Evolutionary conservation across 306 rosid species (phyloP).

Genomic region (Cyamopsis tetragonoloba): DNA sequence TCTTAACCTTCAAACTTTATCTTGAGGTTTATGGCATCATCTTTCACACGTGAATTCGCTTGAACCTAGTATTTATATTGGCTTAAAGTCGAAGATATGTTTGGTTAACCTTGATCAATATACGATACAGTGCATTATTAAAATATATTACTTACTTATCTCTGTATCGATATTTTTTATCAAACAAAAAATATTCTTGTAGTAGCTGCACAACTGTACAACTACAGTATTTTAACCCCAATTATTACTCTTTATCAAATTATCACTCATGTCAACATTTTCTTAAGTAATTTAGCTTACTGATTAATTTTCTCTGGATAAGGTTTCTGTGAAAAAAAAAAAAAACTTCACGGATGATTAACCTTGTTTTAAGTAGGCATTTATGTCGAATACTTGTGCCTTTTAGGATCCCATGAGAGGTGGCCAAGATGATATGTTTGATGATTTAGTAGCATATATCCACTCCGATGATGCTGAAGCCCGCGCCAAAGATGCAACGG

Average conservation of each 20-base stretch:
- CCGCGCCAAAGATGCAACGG: constrained; percentile 55
- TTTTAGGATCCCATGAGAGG: constrained; percentile 98
- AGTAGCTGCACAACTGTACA: too few relatives aligned
- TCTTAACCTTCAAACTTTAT: not conserved
- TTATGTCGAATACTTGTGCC: constrained; percentile 6
- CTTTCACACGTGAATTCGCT: not conserved
- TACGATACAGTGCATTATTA: not conserved
- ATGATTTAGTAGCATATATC: constrained; percentile 62
- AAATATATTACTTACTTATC: not conserved
- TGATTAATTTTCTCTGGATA: not conserved
- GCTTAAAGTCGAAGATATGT: not conserved
- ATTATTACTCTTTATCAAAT: not conserved
- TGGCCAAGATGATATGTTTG: constrained; percentile 71
- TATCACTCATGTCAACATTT: not conserved
- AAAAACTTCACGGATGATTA: not conserved
- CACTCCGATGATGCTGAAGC: constrained; percentile 69
- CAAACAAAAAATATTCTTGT: too few relatives aligned
- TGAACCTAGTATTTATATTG: not conserved
- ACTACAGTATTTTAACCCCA: too few relatives aligned
- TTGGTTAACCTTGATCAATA: not conserved
- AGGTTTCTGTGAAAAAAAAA: not conserved
- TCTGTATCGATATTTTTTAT: too few relatives aligned
- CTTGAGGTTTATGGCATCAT: not conserved
- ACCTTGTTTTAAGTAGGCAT: not conserved
- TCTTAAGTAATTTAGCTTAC: not conserved